Evolutionary conservation across 495 filamentous ascomycete species (phyloP), one percentile per base, ranked within the genome.

Genomic region (Penicillium macrosclerotiorum): DNA sequence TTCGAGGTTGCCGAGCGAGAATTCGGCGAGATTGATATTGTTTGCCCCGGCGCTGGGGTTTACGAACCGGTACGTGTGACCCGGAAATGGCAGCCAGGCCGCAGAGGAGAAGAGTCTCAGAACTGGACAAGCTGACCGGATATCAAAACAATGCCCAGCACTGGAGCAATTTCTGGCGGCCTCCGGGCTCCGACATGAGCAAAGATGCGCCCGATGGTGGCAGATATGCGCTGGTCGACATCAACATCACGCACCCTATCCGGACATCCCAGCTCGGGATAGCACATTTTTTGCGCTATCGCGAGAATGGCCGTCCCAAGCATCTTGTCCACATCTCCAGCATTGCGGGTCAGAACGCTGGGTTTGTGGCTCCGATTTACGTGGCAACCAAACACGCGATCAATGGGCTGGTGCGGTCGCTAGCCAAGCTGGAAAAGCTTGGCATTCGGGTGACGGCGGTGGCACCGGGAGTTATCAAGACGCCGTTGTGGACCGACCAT

Each of bases 231-330:
- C 49, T 67, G 44, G 26, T 88, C 25, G 82, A 86, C 56, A 82
- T 88, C 67, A 85, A 85, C 59, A 37, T 86, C 49, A 84, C 79
- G 5, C 84, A 86, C 59, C 84, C 84, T 0, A 85, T 87, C 59
- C 81, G 82, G 41, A 68, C 72, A 5, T 83, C 81, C 9, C 84
- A 86, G 54, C 65, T 86, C 8, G 84, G 81, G 11, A 77, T 88
- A 36, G 68, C 76, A 8, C 67, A 80, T 50, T 85, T 82, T 67
- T 55, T 68, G 5, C 59, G 57, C 9, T 38, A 59, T 13, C 59
- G 56, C 9, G 55, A 56, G 17, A 65, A 46, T 49, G 65, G 57
- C 19, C 64, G 60, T 23, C 63, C 46, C 29, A 79, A 75, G 52
- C 73, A 78, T 18, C 65, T 88, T 8, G 51, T 85, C 13, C 80